Conservation (phyloP, 2,329 filamentous ascomycete genomes). For the Ploettnerulaceae sp. region DNA sequence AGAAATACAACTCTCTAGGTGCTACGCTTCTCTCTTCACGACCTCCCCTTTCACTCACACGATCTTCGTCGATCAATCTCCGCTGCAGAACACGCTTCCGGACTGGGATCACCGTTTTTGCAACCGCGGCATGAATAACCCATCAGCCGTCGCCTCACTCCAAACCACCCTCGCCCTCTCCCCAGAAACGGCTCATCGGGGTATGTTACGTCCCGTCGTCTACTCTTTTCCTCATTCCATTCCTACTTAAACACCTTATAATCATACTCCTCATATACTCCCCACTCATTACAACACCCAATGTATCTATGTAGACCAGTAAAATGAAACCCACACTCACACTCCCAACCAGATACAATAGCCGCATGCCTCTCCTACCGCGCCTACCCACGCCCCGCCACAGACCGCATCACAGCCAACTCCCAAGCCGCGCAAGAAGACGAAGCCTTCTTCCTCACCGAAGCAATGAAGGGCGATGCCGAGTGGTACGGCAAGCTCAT, state of each 20-base stretch:
- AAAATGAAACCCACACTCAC: too few relatives aligned
- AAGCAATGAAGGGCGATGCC: conserved; percentile 30
- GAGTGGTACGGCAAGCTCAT: conserved; percentile 32
- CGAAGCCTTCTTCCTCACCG: conserved; percentile 29
- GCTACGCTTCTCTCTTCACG: conserved; percentile 32
- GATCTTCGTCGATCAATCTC: conserved; percentile 33
- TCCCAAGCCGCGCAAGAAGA: conserved; percentile 14
- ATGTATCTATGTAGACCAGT: too few relatives aligned
- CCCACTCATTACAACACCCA: too few relatives aligned
- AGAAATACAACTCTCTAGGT: conserved; percentile 17
- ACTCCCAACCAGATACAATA: too few relatives aligned
- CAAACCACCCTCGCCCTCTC: conserved; percentile 25
- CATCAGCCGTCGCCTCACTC: conserved; percentile 25
- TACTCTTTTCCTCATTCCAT: too few relatives aligned
- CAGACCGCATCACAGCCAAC: conserved; percentile 11
- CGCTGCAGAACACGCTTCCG: conserved; percentile 28
- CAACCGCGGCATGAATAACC: conserved; percentile 32
- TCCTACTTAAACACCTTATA: too few relatives aligned
- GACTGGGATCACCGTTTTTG: conserved; percentile 30
- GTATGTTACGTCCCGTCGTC: too few relatives aligned
- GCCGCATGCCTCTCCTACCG: conserved; percentile 30
- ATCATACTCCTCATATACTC: too few relatives aligned
- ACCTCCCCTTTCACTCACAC: conserved; percentile 26
- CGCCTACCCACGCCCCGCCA: conserved; percentile 20
- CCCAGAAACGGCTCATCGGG: conserved; percentile 25